phyloP scores from a whole-genome alignment of 176 grass and related monocot genomes.

The Phragmites australis region DNA sequence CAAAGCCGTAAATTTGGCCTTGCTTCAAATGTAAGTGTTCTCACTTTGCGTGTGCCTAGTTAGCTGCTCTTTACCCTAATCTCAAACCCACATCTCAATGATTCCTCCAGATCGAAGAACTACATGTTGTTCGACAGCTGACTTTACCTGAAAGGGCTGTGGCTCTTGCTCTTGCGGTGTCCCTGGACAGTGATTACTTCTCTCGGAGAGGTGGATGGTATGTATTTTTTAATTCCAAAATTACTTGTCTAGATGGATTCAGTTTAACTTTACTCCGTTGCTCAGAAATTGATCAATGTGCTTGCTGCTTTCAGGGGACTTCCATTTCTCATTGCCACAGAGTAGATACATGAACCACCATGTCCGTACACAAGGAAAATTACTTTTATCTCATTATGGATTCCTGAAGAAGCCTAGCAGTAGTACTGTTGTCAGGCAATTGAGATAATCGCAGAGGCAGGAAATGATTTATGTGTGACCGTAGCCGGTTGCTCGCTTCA shows the following conservation, averaged over 20 bases:
- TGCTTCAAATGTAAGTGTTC: conserved; percentile 46
- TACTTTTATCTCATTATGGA: background rate
- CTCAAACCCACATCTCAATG: background rate
- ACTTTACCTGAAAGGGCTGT: conserved; percentile 84
- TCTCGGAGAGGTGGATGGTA: conserved; percentile 87
- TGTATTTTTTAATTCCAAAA: conserved; percentile 25
- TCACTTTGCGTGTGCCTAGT: background rate
- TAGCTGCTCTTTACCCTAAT: conserved; percentile 1
- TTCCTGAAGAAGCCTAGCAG: conserved; percentile 24
- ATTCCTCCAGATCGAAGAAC: conserved; percentile 60
- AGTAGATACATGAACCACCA: conserved; percentile 38
- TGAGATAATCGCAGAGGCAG: conserved; percentile 10
- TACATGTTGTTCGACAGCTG: conserved; percentile 66
- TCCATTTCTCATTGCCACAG: conserved; percentile 72
- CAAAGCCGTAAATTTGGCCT: conserved; percentile 35
- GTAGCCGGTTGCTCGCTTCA: background rate
- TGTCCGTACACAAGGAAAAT: background rate
- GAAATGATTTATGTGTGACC: background rate
- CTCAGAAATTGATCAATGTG: conserved; percentile 25
- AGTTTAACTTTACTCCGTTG: background rate
- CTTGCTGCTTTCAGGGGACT: conserved; percentile 76
- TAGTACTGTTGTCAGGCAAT: background rate
- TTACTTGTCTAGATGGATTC: background rate
- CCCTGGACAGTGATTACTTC: conserved; percentile 87
- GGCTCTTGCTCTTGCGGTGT: conserved; percentile 82